Base-by-base conservation (phyloP, 768 basidiomycete genomes). In the Phlebiopsis flavidoalba region DNA sequence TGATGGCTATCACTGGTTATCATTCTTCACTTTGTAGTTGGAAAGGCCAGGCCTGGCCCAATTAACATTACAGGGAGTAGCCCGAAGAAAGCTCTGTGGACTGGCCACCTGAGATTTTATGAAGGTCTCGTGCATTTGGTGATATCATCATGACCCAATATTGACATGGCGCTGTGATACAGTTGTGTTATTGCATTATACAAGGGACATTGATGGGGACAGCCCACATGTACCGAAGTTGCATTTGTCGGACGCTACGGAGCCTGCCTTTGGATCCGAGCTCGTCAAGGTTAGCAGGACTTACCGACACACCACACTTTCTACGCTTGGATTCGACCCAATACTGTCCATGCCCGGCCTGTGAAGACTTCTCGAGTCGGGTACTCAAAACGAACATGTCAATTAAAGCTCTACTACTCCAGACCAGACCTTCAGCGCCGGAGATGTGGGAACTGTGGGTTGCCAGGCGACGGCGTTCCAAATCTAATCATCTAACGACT, bases 401-500 rank as follows among this genome's bases (percentile, higher is more conserved):
- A 3, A 79, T 89, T 59, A 92, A 91, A 67, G 84, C 86, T 0
- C 76, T 93, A n/a, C 76, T 92, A 14, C 78, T 91, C 46, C n/a
- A n/a, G 85, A 92, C 70, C 89, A 92, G 69, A 83, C 86, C 0
- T 91, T 92, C 74, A 88, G 83, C 63, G 89, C 89, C 11, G 91
- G 91, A n/a, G 0, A 82, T 93, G n/a, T 10, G 88, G 91, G 3
- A 93, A 92, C 69, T 92, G n/a, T n/a, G 89, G 86, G 83, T 92
- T 19, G 89, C 90, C n/a, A n/a, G 66, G 88, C 88, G 84, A 64
- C 47, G 67, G 26, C 26, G 26, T 6, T 3, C 26, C 2, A 12
- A 8, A 43, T 10, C 40, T 3, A 12, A 8, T 31, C 36, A 11
- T 36, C 51, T 55, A 46, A 61, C 51, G 48, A n/a, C 36, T 10